Base-by-base conservation (phyloP, 2,329 filamentous ascomycete genomes). In the Monosporascus sp. region DNA sequence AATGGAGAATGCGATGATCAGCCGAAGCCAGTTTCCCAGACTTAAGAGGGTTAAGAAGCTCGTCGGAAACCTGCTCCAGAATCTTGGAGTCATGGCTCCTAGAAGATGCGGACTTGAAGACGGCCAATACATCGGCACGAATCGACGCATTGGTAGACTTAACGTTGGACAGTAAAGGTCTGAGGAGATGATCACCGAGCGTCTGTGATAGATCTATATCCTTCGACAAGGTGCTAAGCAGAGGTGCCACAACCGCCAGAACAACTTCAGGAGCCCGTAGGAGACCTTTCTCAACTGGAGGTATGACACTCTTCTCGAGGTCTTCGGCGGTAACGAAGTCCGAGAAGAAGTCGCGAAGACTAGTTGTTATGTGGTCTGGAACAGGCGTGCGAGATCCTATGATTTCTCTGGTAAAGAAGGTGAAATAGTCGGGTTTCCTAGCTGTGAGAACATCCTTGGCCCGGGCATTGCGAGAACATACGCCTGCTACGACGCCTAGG, bases 241-340 rank as follows among this genome's bases (percentile, higher is more conserved):
- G 77, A 14, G 87, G 84, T 6, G 86, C 82, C 49, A 97, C 74
- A 24, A 97, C 78, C 58, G 91, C 88, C 27, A 97, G 76, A 16
- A 96, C 85, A 44, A 97, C 86, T 71, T 99, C 94, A 1, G 94
- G 95, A 7, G 93, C 87, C 67, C 95, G 83, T 46, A 99, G 74
- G 52, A 99, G 79, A 6, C 89, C 86, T 72, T 96, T 97, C 66
- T 99, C 94, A 16, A 97, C 75, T 0, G 91, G 77, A 8, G 92
- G 90, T 24, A 95, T 78, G 35, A 97, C 66, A 44, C 93, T 84
- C 58, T 83, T 87, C 51, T 84, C 81, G 31, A 97, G 68, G 59
- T 97, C 91, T 24, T 91, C 85, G 17, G 82, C 67, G 0, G 82
- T 86, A 38, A 88, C 78, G 66, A 93, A 97, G 35, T 79, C 80